Conservation (phyloP, 768 basidiomycete species). For the Mrakia gelida region DNA sequence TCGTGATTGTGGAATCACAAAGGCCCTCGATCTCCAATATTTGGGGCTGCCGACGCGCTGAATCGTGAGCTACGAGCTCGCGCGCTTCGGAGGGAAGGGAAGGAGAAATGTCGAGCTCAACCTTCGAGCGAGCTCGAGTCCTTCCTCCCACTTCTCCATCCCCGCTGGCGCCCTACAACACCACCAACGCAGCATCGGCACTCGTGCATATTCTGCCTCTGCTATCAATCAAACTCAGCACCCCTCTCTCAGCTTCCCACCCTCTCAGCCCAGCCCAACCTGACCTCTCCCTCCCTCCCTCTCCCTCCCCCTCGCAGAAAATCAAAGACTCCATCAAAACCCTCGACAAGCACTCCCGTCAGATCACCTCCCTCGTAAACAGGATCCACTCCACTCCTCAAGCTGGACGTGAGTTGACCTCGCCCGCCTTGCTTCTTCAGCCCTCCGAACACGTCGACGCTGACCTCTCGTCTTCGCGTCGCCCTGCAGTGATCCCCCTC, state of each 20-base stretch:
- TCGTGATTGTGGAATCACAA: too few relatives aligned
- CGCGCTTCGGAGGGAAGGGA: neutral
- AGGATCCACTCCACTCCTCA: conserved; percentile 19
- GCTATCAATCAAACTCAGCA: too few relatives aligned
- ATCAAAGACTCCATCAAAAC: conserved; percentile 34
- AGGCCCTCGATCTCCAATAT: too few relatives aligned
- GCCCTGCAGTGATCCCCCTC: neutral
- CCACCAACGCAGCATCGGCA: too few relatives aligned
- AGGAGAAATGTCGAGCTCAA: neutral
- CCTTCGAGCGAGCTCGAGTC: neutral
- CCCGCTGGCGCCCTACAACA: too few relatives aligned
- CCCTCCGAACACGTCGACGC: neutral
- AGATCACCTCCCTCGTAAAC: conserved; percentile 30
- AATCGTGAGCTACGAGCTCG: too few relatives aligned
- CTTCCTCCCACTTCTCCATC: neutral
- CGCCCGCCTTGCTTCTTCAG: neutral
- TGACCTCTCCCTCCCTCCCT: neutral
- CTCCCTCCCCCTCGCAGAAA: conserved; percentile 13
- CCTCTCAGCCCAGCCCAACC: too few relatives aligned
- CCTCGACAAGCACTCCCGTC: conserved; percentile 33
- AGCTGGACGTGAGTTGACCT: neutral
- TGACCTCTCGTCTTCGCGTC: neutral
- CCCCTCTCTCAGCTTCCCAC: too few relatives aligned
- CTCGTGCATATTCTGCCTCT: too few relatives aligned
- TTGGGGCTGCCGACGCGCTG: too few relatives aligned